Evolutionary conservation across 495 filamentous ascomycete genomes (phyloP).

Genomic region (Baudoinia panamericana): DNA sequence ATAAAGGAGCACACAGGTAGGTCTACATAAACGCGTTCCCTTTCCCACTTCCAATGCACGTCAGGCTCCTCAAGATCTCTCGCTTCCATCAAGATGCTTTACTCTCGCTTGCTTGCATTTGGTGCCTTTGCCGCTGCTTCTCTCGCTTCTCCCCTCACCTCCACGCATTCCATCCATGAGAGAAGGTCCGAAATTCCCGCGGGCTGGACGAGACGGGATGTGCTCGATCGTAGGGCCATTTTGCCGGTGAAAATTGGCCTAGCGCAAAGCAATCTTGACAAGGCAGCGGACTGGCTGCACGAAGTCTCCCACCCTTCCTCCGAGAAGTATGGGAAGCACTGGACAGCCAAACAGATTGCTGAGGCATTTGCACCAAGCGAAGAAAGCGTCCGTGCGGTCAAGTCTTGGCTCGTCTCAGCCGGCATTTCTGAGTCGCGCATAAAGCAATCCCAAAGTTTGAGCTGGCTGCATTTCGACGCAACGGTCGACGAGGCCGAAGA

Average conservation of each 20-base stretch:
- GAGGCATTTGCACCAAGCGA: slow-evolving; percentile 16
- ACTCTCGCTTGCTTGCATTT: neutral
- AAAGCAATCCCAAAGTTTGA: slow-evolving; percentile 10
- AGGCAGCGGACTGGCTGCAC: slow-evolving; percentile 8
- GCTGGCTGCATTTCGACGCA: slow-evolving; percentile 17
- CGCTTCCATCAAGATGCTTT: slow-evolving; percentile 4
- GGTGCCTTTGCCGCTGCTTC: slow-evolving; percentile 1
- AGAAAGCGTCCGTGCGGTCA: slow-evolving; percentile 13
- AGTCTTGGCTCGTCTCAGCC: slow-evolving; percentile 13
- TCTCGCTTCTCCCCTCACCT: neutral
- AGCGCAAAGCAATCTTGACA: slow-evolving; percentile 18
- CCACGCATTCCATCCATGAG: slow-evolving; percentile 10
- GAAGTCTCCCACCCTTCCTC: slow-evolving; percentile 19
- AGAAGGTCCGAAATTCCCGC: neutral
- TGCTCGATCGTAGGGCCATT: slow-evolving; percentile 5
- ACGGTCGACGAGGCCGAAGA: slow-evolving; percentile 21
- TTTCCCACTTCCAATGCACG: neutral
- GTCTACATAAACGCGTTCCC: slow-evolving; percentile 1
- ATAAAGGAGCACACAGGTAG: too few relatives aligned
- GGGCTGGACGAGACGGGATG: slow-evolving; percentile 12
- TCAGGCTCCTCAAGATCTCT: neutral
- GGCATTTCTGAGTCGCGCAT: slow-evolving; percentile 14
- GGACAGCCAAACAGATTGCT: slow-evolving; percentile 19
- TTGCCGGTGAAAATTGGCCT: slow-evolving; percentile 17
- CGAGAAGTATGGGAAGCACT: slow-evolving; percentile 22